Evolutionary conservation across 1,139 yeast genomes (phyloP), one percentile per base, ranked within the genome.

Genomic region (Maudiozyma humilis): DNA sequence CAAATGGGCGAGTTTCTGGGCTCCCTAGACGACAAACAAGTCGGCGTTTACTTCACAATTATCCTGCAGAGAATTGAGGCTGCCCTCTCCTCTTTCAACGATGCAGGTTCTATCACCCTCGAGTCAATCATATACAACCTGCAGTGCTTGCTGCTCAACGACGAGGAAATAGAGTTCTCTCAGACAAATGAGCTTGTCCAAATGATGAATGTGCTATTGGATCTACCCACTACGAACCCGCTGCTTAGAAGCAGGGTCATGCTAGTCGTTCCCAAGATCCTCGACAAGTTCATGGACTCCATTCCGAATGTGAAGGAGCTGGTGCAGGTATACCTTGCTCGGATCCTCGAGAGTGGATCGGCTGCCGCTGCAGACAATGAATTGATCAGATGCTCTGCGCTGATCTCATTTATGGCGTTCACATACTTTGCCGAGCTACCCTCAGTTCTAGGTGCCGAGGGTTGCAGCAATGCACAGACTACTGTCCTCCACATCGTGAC

Each of bases 381-480:
- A n/a, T 43, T 76, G 12, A 51, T 75, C 3, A 70, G 71, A 50
- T 63, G 73, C 1, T 64, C 81, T 2, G 57, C 74, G 1, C 62
- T 82, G 42, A 73, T 82, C 14, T 69, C 85, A 23, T 65, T 74
- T 44, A 73, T 80, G 2, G 73, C 69, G 45, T 82, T 75, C 60
- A 67, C 73, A 34, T 70, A 73, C 38, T 68, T 78, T 48, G 62
- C 77, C 2, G 68, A 68, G 15, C 61, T 75, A 17, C 56, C 61
- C 10, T 47, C 59, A 1, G 54, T 65, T 3, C 49, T 60, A 5
- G 55, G 59, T 2, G 23, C 27, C 8, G 53, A 51, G 12, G 31
- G 46, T 7, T 51, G 57, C 14, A 10, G 34, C 7, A 52, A 53
- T 3, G 51, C 66, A n/a, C 75, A 74, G 50, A 55, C 57, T 16